These are phyloP conservation scores for Echria macrotheca DNA, from an alignment of 495 filamentous ascomycete species.

Conservation along the genomic window DNA sequence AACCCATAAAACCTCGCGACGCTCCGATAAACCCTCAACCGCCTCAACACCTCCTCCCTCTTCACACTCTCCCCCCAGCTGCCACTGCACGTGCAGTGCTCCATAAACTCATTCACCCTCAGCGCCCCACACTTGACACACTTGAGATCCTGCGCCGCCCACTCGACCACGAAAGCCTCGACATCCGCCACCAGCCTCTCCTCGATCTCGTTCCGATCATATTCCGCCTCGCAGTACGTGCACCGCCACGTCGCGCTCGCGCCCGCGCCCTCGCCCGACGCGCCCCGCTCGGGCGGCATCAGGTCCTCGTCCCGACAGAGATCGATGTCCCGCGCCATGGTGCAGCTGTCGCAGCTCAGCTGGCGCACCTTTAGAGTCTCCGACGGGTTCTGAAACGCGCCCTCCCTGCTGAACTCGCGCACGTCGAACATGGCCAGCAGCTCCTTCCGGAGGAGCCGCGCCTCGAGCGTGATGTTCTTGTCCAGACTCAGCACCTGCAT, in stretches of 20 bases:
- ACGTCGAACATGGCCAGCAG: conserved; percentile 86
- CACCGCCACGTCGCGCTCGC: conserved; percentile 65
- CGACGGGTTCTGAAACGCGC: conserved; percentile 79
- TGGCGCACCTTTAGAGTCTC: conserved; percentile 65
- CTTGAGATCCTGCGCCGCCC: conserved; percentile 86
- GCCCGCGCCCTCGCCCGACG: conserved; percentile 26
- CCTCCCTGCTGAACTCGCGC: conserved; percentile 86
- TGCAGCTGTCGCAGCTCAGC: conserved; percentile 81
- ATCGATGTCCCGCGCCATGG: conserved; percentile 81
- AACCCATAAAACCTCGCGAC: conserved; percentile 76
- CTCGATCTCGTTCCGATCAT: conserved; percentile 71
- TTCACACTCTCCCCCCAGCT: conserved; percentile 69
- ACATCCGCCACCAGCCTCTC: conserved; percentile 75
- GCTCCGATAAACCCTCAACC: conserved; percentile 61
- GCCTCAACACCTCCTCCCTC: conserved; percentile 59
- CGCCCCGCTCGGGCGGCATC: conserved; percentile 44
- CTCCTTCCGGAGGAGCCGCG: conserved; percentile 79
- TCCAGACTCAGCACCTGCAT: conserved; percentile 88
- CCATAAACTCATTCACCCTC: conserved; percentile 88
- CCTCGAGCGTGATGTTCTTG: conserved; percentile 80
- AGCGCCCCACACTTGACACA: conserved; percentile 63
- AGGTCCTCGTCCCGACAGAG: conserved; percentile 89
- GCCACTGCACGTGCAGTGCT: conserved; percentile 91
- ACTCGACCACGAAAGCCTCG: conserved; percentile 67
- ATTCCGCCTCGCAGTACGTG: conserved; percentile 67